A percentile compares a stretch with the other conserved stretches of the same genome.
These are phyloP conservation scores for Talaromyces thailandensis DNA, from an alignment of 495 filamentous ascomycete species.

Conservation along the genomic window DNA sequence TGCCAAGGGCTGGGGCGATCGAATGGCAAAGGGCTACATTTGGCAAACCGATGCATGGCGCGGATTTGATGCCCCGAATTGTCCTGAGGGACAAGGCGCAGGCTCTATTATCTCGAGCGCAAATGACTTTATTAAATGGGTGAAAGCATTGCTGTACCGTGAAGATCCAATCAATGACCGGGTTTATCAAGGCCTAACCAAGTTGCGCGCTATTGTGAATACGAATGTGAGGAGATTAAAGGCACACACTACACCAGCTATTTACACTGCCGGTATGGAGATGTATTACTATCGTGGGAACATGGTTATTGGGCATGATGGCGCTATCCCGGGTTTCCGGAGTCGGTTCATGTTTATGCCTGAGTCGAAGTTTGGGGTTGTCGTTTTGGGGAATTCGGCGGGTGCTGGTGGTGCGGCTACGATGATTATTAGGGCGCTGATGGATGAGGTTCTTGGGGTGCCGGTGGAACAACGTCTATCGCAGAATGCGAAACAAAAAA, in stretches of 20 bases:
- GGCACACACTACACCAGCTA: constrained; percentile 10
- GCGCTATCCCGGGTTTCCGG: constrained; percentile 9
- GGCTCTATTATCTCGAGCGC: constrained; percentile 37
- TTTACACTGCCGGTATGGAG: constrained; percentile 13
- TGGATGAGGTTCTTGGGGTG: constrained; percentile 10
- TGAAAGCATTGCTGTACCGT: constrained; percentile 19
- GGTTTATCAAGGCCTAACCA: constrained; percentile 12
- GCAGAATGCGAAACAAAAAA: not conserved
- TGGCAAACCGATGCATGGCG: constrained; percentile 7
- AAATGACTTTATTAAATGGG: constrained; percentile 34
- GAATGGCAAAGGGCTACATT: constrained; percentile 22
- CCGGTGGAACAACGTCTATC: not conserved
- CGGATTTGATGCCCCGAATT: constrained; percentile 9
- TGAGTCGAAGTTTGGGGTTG: constrained; percentile 11
- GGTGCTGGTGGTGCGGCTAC: constrained; percentile 6
- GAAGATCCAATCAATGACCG: constrained; percentile 10
- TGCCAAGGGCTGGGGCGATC: constrained; percentile 18
- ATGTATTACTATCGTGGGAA: constrained; percentile 13
- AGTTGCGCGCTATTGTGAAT: constrained; percentile 8
- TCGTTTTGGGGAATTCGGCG: constrained; percentile 11
- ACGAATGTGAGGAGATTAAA: constrained; percentile 4
- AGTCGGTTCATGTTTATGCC: constrained; percentile 14
- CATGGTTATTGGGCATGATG: constrained; percentile 14
- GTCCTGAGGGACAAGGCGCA: constrained; percentile 26
- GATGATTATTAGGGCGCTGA: constrained; percentile 6